Percentiles rank a stretch among this genome's conserved stretches.
These are phyloP conservation scores for Boechera stricta DNA, from an alignment of 345 rosid species.

Conservation along the genomic window DNA sequence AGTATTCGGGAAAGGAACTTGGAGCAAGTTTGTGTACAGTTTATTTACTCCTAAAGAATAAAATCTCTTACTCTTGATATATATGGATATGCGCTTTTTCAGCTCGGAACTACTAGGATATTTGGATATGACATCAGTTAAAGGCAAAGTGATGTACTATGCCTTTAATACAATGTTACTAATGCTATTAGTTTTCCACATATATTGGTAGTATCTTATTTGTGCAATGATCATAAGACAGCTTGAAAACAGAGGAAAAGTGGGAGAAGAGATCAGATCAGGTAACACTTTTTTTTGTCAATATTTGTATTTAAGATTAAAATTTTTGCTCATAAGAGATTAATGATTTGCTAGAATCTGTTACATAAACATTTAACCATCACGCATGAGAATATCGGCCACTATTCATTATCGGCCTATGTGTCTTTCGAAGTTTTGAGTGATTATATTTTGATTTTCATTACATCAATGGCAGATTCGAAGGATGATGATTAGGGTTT, in stretches of 20 bases:
- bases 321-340: background rate
- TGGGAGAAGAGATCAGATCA: slow-evolving; percentile 93
- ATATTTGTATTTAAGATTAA: background rate
- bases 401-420: background rate
- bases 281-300: slow-evolving; percentile 50
- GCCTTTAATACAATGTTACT: slow-evolving; percentile 76
- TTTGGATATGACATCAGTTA: slow-evolving; percentile 55
- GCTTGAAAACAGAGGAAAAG: slow-evolving; percentile 78
- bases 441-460: background rate
- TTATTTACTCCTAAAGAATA: background rate
- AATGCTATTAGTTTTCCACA: slow-evolving; percentile 79
- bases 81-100: background rate
- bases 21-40: slow-evolving; percentile 69
- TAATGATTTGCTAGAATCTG: background rate
- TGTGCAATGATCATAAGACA: slow-evolving; percentile 76
- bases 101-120: slow-evolving; percentile 42
- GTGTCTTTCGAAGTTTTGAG: background rate
- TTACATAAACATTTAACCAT: background rate
- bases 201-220: slow-evolving; percentile 94
- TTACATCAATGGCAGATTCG: slow-evolving; percentile 23
- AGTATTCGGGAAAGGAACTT: slow-evolving; percentile 75
- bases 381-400: background rate
- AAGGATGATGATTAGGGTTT: slow-evolving; percentile 26
- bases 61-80: background rate
- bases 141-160: slow-evolving; percentile 54